These are phyloP conservation scores for Mucor piriformis DNA, from an alignment of 371 early-diverging fungal species.

Conservation along the genomic window DNA sequence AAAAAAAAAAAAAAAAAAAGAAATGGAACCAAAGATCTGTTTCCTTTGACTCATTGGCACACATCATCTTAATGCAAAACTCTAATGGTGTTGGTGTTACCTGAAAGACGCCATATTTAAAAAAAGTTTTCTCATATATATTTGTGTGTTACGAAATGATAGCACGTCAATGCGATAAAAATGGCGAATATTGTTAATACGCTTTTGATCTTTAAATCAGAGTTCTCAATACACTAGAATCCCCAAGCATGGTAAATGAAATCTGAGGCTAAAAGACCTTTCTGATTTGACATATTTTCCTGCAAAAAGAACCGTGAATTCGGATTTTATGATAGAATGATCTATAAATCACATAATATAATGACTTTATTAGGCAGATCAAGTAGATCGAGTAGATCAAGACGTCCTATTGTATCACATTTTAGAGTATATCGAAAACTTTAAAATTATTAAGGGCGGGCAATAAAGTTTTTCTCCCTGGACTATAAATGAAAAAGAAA, in stretches of 20 bases:
- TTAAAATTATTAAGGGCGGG: background rate
- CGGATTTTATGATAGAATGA: no score
- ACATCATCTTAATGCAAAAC: no score
- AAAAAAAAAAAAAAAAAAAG: no score
- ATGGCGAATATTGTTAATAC: background rate
- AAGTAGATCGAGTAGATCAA: background rate
- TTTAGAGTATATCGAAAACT: background rate
- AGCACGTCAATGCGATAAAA: conserved; percentile 6
- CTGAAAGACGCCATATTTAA: conserved; percentile 8
- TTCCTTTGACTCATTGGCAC: no score
- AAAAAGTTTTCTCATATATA: background rate
- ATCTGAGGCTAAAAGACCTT: no score
- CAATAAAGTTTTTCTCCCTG: background rate
- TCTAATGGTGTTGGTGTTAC: background rate
- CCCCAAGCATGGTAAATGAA: no score
- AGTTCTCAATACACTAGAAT: no score
- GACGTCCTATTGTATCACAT: background rate
- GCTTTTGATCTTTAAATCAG: no score
- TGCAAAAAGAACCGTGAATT: background rate
- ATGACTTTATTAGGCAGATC: no score
- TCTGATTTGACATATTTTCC: background rate
- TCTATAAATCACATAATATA: no score
- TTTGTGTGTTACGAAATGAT: conserved; percentile 6
- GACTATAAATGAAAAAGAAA: background rate
- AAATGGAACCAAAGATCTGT: no score